A percentile compares a stretch with the other conserved stretches of the same genome.
phyloP scores from a whole-genome alignment of 2,329 filamentous ascomycete genomes.

The Ophiocordyceps australis region DNA sequence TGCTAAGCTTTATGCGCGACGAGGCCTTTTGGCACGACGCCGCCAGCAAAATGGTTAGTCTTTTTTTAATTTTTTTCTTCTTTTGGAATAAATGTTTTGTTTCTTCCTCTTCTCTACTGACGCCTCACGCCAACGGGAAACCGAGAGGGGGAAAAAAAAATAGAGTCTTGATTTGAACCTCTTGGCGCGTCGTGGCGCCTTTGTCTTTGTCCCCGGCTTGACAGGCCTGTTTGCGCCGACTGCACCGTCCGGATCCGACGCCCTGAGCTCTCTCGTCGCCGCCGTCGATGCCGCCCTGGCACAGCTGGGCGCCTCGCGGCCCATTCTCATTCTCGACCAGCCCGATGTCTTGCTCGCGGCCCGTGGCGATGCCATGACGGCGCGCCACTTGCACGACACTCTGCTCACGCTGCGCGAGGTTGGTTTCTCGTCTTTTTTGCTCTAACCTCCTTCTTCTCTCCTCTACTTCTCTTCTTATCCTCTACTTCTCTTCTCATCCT shows the following conservation, averaged over 20 bases:
- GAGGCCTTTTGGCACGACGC: constrained; percentile 63
- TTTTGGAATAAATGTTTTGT: too few species aligned
- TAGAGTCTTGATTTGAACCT: too few species aligned
- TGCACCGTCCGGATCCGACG: too few species aligned
- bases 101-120: not conserved
- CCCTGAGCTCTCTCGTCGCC: not conserved
- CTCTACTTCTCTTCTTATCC: not conserved
- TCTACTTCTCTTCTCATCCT: too few species aligned
- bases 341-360: constrained; percentile 46
- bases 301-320: constrained; percentile 9
- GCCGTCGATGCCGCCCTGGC: constrained; percentile 1
- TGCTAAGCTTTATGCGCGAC: constrained; percentile 73
- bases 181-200: constrained; percentile 36
- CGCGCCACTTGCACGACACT: constrained; percentile 31
- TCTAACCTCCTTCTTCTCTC: too few species aligned
- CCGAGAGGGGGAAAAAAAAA: too few species aligned
- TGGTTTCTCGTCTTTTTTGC: too few species aligned
- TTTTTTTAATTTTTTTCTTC: too few species aligned
- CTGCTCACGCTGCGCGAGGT: constrained; percentile 46
- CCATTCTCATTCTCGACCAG: constrained; percentile 48
- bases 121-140: not conserved
- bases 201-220: constrained; percentile 63
- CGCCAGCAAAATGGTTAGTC: constrained; percentile 49
- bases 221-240: constrained; percentile 29
- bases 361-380: constrained; percentile 15